Percentiles rank a stretch among this genome's conserved stretches.
These are phyloP conservation scores for Thalassiosira ordinaria DNA, from an alignment of 352 stramenopile species.

Conservation along the genomic window DNA sequence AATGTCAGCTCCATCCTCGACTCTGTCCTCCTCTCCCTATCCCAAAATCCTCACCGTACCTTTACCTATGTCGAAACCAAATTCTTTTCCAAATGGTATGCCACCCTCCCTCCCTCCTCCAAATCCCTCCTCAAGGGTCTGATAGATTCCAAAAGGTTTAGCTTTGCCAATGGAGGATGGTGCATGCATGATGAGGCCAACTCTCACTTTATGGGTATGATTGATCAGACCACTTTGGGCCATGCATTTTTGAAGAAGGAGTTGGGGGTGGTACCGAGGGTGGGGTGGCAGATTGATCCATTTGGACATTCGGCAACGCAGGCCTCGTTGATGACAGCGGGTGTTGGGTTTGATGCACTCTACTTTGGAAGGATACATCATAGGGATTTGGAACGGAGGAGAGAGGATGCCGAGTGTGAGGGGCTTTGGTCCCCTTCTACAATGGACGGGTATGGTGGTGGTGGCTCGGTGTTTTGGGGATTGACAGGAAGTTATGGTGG, in stretches of 20 bases:
- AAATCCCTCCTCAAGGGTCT: conserved; percentile 89
- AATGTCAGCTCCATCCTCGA: conserved; percentile 95
- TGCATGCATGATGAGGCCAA: conserved; percentile 98
- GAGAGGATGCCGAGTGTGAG: conserved; percentile 87
- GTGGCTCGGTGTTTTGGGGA: conserved; percentile 80
- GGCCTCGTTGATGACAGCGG: conserved; percentile 90
- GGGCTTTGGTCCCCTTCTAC: conserved; percentile 94
- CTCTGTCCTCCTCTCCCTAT: conserved; percentile 85
- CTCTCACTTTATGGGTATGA: conserved; percentile 96
- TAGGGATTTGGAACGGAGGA: conserved; percentile 92
- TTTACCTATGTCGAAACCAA: conserved; percentile 95
- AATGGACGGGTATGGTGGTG: conserved; percentile 42
- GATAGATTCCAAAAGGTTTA: conserved; percentile 90
- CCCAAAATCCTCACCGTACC: conserved; percentile 79
- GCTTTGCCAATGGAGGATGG: conserved; percentile 97
- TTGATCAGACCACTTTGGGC: conserved; percentile 97
- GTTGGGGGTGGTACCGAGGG: conserved; percentile 93
- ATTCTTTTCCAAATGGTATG: conserved; percentile 97
- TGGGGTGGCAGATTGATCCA: conserved; percentile 96
- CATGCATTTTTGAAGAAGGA: conserved; percentile 93
- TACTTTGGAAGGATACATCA: conserved; percentile 99
- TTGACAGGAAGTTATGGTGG: conserved; percentile 82
- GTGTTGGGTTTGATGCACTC: conserved; percentile 94
- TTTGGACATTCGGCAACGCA: conserved; percentile 94
- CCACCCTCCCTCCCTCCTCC: conserved; percentile 87